Percentiles rank a stretch among this genome's conserved stretches.
These are phyloP conservation scores for Balansia obtecta DNA, from an alignment of 2,329 filamentous ascomycete species.

Conservation along the genomic window DNA sequence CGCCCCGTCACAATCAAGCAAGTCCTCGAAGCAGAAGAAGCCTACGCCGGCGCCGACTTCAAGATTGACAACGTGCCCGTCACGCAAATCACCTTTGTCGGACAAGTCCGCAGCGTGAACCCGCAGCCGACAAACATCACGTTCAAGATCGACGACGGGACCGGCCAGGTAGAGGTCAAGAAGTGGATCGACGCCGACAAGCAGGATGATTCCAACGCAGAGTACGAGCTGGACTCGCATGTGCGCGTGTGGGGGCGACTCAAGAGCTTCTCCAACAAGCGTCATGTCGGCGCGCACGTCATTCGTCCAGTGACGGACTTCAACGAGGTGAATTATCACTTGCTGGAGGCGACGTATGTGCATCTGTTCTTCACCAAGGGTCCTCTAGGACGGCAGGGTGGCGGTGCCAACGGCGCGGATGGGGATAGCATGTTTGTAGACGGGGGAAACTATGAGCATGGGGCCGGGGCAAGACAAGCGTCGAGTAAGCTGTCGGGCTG, in stretches of 20 bases:
- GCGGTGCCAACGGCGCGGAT: conserved; percentile 21
- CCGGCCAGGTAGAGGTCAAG: conserved; percentile 82
- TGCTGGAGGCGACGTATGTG: conserved; percentile 79
- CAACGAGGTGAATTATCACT: conserved; percentile 88
- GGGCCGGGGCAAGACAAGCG: conserved; percentile 26
- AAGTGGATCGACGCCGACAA: conserved; percentile 65
- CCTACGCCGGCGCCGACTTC: conserved; percentile 62
- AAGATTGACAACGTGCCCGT: conserved; percentile 67
- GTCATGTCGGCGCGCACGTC: conserved; percentile 67
- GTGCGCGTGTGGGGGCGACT: conserved; percentile 78
- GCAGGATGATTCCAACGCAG: conserved; percentile 31
- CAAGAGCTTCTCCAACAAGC: conserved; percentile 73
- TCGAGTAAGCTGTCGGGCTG: conserved; percentile 32
- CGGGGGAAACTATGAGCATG: conserved; percentile 29
- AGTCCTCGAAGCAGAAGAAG: conserved; percentile 68
- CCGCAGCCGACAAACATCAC: conserved; percentile 84
- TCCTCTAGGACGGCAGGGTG: conserved; percentile 32
- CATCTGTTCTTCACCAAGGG: conserved; percentile 76
- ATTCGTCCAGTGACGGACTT: conserved; percentile 70
- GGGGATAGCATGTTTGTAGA: conserved; percentile 44
- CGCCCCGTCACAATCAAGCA: conserved; percentile 95
- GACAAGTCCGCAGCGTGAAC: conserved; percentile 78
- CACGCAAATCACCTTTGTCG: conserved; percentile 67
- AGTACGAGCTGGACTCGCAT: conserved; percentile 62
- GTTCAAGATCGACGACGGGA: conserved; percentile 91